phyloP scores from a whole-genome alignment of 1,284 basidiomycete species.

The Phellopilus nigrolimitatus region DNA sequence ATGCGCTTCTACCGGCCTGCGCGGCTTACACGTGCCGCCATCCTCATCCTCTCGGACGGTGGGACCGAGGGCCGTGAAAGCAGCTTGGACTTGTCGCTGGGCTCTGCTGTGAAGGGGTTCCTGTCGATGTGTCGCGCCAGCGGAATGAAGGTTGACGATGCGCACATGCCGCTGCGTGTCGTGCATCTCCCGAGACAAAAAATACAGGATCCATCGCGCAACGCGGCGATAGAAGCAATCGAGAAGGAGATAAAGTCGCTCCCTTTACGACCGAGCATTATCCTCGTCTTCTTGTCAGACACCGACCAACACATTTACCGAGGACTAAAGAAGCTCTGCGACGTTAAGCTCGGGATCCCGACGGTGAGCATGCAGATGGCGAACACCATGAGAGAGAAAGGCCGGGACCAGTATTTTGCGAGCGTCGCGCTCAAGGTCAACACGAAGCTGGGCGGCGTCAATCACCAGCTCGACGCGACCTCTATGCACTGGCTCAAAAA shows the following conservation, averaged over 20 bases:
- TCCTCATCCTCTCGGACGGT: constrained; percentile 1
- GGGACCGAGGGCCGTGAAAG: neutral
- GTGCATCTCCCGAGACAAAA: too few relatives aligned
- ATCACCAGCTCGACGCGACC: constrained; percentile 54
- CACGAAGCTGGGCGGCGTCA: constrained; percentile 73
- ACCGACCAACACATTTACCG: neutral
- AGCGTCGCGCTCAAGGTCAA: constrained; percentile 67
- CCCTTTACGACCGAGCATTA: too few relatives aligned
- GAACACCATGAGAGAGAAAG: constrained; percentile 38
- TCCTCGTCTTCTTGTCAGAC: too few relatives aligned
- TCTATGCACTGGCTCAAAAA: constrained; percentile 61
- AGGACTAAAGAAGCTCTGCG: constrained; percentile 38
- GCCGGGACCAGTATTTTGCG: constrained; percentile 69
- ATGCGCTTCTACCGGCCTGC: neutral
- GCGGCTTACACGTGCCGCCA: neutral
- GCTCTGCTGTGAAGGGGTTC: neutral
- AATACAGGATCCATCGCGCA: too few relatives aligned
- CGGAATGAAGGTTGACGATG: constrained; percentile 2
- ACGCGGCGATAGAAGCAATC: too few relatives aligned
- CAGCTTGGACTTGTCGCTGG: constrained; percentile 39
- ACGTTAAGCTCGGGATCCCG: constrained; percentile 38
- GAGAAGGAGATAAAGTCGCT: too few relatives aligned
- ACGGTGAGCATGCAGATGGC: neutral
- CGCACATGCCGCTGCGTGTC: too few relatives aligned
- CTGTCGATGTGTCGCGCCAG: neutral